Evolutionary conservation across 805 yeast genomes (phyloP).

Genomic region (Citeromyces nyonsensis): DNA sequence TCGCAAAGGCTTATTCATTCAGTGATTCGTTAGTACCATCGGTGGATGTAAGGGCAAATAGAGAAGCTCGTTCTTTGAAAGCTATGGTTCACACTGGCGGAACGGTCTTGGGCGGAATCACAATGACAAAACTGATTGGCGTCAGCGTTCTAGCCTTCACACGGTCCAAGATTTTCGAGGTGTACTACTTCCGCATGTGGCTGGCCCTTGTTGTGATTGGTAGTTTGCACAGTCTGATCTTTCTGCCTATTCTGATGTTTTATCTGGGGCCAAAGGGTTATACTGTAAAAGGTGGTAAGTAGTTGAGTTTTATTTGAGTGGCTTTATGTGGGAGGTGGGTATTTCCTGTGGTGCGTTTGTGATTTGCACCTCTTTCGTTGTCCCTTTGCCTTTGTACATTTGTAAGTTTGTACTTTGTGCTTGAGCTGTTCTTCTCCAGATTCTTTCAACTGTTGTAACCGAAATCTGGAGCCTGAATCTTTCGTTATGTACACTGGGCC

Average conservation of each 20-base stretch:
- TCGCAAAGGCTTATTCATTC: conserved; percentile 61
- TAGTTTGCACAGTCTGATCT: conserved; percentile 60
- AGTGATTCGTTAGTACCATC: conserved; percentile 11
- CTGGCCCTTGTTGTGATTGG: conserved; percentile 62
- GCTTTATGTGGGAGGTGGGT: no score
- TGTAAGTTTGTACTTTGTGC: no score
- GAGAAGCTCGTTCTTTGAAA: conserved; percentile 23
- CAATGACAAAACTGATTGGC: conserved; percentile 81
- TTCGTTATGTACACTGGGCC: no score
- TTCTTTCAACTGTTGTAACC: no score
- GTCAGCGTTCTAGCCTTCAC: conserved; percentile 80
- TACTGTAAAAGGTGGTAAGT: conserved; percentile 1
- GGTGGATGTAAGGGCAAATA: conserved; percentile 3
- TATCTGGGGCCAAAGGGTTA: conserved; percentile 47
- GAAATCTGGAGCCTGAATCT: no score
- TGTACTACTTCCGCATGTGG: conserved; percentile 95
- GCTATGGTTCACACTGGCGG: conserved; percentile 77
- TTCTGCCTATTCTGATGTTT: conserved; percentile 64
- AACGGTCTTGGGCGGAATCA: conserved; percentile 81
- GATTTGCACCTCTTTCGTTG: no score
- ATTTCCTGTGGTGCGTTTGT: no score
- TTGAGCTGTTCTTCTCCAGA: no score
- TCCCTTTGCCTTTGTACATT: no score
- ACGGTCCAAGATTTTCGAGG: conserved; percentile 72
- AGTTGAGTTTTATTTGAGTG: no score